These are phyloP conservation scores for Terfezia boudieri DNA, from an alignment of 495 filamentous ascomycete genomes.

Conservation along the genomic window DNA sequence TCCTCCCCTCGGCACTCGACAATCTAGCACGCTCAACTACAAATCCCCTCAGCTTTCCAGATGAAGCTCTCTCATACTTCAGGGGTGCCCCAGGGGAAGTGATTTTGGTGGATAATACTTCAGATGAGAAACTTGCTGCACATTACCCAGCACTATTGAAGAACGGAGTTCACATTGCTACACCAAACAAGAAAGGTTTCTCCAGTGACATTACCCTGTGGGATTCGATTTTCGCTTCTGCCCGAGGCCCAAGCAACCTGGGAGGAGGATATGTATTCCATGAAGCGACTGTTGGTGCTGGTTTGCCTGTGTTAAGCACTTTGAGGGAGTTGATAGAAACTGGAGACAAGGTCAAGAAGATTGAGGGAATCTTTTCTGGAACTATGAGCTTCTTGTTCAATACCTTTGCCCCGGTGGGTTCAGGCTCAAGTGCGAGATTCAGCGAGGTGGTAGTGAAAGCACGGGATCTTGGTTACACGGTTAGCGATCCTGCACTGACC, in stretches of 20 bases:
- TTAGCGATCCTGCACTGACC: background rate
- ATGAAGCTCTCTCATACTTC: conserved; percentile 48
- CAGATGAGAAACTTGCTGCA: conserved; percentile 53
- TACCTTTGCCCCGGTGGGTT: conserved; percentile 56
- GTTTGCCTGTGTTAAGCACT: conserved; percentile 76
- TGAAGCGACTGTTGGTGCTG: conserved; percentile 79
- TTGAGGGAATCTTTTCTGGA: conserved; percentile 91
- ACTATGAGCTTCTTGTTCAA: conserved; percentile 97
- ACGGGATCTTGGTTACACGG: conserved; percentile 79
- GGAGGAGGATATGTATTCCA: conserved; percentile 66
- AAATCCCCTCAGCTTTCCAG: conserved; percentile 32
- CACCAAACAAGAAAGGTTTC: conserved; percentile 96
- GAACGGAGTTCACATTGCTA: conserved; percentile 68
- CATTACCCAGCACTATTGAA: conserved; percentile 56
- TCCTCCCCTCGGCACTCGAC: conserved; percentile 30
- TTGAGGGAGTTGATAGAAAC: conserved; percentile 74
- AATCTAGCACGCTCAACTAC: conserved; percentile 34
- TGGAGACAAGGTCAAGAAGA: conserved; percentile 63
- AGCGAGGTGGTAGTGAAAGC: conserved; percentile 72
- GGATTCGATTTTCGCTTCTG: conserved; percentile 54
- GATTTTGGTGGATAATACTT: conserved; percentile 85
- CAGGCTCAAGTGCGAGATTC: conserved; percentile 42
- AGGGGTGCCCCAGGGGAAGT: conserved; percentile 42
- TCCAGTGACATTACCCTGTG: conserved; percentile 52
- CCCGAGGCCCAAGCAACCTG: conserved; percentile 22